phyloP scores from a whole-genome alignment of 768 basidiomycete genomes.

The Russula emetica region DNA sequence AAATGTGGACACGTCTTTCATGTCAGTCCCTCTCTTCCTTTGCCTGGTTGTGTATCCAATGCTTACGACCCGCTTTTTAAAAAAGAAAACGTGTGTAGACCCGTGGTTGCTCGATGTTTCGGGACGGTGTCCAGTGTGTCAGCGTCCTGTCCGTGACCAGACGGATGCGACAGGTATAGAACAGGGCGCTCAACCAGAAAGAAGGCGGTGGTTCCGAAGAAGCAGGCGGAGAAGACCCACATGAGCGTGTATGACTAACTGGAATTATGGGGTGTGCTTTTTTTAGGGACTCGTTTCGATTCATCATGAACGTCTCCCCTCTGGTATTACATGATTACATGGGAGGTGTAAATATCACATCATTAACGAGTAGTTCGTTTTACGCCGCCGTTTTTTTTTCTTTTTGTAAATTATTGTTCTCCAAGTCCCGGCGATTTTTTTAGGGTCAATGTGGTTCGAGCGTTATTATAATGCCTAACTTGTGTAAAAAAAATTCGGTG shows the following conservation, averaged over 20 bases:
- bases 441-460: no score
- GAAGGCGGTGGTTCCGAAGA: conserved; percentile 23
- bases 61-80: background rate
- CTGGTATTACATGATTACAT: background rate
- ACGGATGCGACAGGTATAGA: conserved; percentile 35
- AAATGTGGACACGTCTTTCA: conserved; percentile 88
- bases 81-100: conserved; percentile 81
- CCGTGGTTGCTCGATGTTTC: conserved; percentile 85
- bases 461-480: no score
- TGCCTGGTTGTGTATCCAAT: background rate
- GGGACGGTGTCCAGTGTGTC: conserved; percentile 85
- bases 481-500: no score
- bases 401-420: background rate
- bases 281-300: background rate
- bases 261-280: background rate
- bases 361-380: background rate
- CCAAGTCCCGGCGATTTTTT: no score
- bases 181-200: conserved; percentile 30
- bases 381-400: background rate
- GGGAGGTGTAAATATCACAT: background rate
- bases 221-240: conserved; percentile 16
- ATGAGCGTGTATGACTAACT: background rate
- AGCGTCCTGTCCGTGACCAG: conserved; percentile 58
- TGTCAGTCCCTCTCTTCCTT: conserved; percentile 44
- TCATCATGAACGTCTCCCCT: background rate